A percentile compares a stretch with the other conserved stretches of the same genome.
Evolutionary conservation across 78 protist genomes (phyloP).

Genomic region (Monosiga brevicollis): DNA sequence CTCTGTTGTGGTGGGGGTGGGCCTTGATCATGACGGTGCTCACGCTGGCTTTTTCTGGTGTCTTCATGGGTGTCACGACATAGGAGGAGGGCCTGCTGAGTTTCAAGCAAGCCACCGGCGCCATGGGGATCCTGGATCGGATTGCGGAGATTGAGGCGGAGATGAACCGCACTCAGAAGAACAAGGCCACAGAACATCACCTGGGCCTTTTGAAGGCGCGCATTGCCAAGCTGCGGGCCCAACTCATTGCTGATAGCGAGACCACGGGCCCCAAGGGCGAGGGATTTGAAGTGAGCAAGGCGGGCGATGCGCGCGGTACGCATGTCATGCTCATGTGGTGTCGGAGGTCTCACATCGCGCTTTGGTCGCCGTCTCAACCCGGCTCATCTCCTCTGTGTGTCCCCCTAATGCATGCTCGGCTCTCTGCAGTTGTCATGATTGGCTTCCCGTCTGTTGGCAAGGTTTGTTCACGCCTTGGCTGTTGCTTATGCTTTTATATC

Average conservation of each 20-base stretch:
- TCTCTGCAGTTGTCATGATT: slow-evolving; percentile 78
- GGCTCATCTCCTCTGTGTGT: too few relatives aligned
- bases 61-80: too few relatives aligned
- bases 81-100: too few relatives aligned
- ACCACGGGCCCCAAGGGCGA: slow-evolving; percentile 25
- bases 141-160: slow-evolving; percentile 31
- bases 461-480: not conserved
- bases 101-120: too few relatives aligned
- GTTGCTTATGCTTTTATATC: slow-evolving; percentile 4
- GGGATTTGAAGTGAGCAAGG: slow-evolving; percentile 88
- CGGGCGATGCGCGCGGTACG: slow-evolving; percentile 82
- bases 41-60: too few relatives aligned
- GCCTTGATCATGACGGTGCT: too few relatives aligned
- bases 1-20: too few relatives aligned
- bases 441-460: slow-evolving; percentile 99
- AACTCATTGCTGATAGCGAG: slow-evolving; percentile 26
- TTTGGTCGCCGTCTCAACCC: too few relatives aligned
- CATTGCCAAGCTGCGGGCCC: slow-evolving; percentile 73
- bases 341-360: too few relatives aligned
- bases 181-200: slow-evolving; percentile 66
- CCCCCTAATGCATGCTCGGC: too few relatives aligned
- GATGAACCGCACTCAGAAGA: slow-evolving; percentile 95
- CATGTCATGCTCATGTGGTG: too few relatives aligned
- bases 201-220: slow-evolving; percentile 80
- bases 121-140: slow-evolving; percentile 37